These are phyloP conservation scores for Xylaria sp. DNA, from an alignment of 495 filamentous ascomycete genomes.

Conservation along the genomic window DNA sequence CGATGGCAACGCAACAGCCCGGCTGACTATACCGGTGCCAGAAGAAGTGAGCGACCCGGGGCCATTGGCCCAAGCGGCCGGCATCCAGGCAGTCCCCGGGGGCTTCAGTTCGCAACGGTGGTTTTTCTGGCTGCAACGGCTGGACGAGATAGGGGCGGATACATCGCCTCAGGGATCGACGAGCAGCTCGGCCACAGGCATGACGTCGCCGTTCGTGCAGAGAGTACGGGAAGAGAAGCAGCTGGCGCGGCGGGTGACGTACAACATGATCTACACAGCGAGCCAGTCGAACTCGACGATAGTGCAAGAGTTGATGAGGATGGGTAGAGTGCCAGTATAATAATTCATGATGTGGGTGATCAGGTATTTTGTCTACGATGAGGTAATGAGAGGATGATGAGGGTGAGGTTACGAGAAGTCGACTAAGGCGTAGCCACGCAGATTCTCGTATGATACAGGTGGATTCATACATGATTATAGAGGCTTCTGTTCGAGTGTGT, in stretches of 20 bases:
- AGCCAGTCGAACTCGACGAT: constrained; percentile 29
- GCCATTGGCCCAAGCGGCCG: constrained; percentile 25
- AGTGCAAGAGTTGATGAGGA: constrained; percentile 27
- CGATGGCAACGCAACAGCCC: neutral
- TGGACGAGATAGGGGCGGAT: constrained; percentile 33
- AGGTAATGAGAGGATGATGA: neutral
- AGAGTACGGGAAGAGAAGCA: constrained; percentile 22
- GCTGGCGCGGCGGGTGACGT: constrained; percentile 25
- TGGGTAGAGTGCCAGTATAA: constrained; percentile 25
- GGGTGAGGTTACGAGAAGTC: constrained; percentile 22
- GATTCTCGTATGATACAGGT: constrained; percentile 24
- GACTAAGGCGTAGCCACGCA: neutral
- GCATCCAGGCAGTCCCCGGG: constrained; percentile 9
- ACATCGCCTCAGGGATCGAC: neutral
- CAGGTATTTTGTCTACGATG: neutral
- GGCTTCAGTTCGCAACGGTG: constrained; percentile 34
- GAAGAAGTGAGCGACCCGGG: constrained; percentile 25
- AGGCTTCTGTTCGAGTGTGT: constrained; percentile 1
- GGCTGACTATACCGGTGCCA: constrained; percentile 22
- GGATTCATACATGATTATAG: constrained; percentile 8
- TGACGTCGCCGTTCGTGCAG: constrained; percentile 21
- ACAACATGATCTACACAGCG: constrained; percentile 29
- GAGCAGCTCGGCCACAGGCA: constrained; percentile 8
- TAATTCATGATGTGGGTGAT: neutral
- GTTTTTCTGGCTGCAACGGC: constrained; percentile 34